Percentiles rank a stretch among this genome's conserved stretches.
These are phyloP conservation scores for Ganoderma sp. DNA, from an alignment of 1,284 basidiomycete species.

Conservation along the genomic window DNA sequence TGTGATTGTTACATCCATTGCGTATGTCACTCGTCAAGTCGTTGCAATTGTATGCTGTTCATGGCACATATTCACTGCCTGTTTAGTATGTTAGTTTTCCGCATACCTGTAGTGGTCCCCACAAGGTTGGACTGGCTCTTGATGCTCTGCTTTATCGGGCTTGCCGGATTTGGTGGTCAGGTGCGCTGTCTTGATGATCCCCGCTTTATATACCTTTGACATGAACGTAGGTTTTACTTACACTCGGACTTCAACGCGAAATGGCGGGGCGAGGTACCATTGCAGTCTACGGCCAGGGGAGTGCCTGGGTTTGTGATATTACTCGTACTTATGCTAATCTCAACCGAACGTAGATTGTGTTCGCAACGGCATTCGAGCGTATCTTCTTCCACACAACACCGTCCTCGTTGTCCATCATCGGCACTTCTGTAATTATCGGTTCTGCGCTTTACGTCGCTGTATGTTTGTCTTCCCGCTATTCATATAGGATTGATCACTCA, in stretches of 20 bases:
- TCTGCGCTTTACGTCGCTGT: slow-evolving; percentile 70
- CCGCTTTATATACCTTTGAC: not conserved
- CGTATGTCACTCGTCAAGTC: slow-evolving; percentile 42
- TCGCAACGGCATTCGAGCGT: slow-evolving; percentile 61
- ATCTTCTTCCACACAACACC: slow-evolving; percentile 62
- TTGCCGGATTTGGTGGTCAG: slow-evolving; percentile 68
- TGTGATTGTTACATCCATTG: slow-evolving; percentile 58
- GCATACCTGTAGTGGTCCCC: slow-evolving; percentile 53
- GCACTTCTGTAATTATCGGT: slow-evolving; percentile 61
- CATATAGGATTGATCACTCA: not conserved
- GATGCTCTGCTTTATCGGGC: slow-evolving; percentile 53
- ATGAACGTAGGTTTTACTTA: slow-evolving; percentile 52
- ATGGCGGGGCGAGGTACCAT: slow-evolving; percentile 65
- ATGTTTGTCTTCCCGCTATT: slow-evolving; percentile 11
- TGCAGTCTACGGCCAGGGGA: slow-evolving; percentile 65
- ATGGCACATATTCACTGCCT: not conserved
- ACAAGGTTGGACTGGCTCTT: slow-evolving; percentile 52
- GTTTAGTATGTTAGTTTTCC: slow-evolving; percentile 51
- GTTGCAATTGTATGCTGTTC: not conserved
- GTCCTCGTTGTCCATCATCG: slow-evolving; percentile 56
- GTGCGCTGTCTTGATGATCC: slow-evolving; percentile 35
- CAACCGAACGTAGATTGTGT: slow-evolving; percentile 59
- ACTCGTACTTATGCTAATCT: not conserved
- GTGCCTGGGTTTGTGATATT: not conserved
- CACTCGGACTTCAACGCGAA: slow-evolving; percentile 70